Base-by-base conservation (phyloP, 2,329 filamentous ascomycete species). In the Delphinella strobiligena region DNA sequence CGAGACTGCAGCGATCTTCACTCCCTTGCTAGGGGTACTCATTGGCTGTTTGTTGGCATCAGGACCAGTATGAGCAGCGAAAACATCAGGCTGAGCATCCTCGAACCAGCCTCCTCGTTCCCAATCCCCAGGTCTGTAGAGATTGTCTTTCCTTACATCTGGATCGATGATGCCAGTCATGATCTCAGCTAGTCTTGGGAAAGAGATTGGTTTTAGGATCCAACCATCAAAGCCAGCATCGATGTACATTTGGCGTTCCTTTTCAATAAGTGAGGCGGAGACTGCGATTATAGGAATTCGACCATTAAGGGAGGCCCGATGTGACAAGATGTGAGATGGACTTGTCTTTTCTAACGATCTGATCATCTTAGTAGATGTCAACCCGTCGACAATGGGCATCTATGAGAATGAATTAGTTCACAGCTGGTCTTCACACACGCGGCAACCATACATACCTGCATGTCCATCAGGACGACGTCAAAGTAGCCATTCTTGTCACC, bases 321-420 rank as follows among this genome's bases (percentile, higher is more conserved):
- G 50, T 1, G 82, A 87, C 19, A 82, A 66, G 0, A 63, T 61
- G 51, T 71, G 61, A 37, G 51, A 53, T 34, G 34, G 67, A 58
- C 64, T 63, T 0, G 63, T 62, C 41, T 72, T 72, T 54, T 93
- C 86, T 38, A 72, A 78, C 0, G 75, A 76, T 18, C 87, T 72
- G 45, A 93, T 93, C 72, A 86, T 81, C 58, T 85, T 87, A 0
- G 86, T 82, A 12, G 85, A 86, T 3, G 72, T 77, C 18, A 88
- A 69, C 11, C 87, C 87, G 53, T 93, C 85, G 4, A 93, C 82
- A 22, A 93, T 91, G 14, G 87, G 86, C 87, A 94, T 93, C 85
- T 93, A 40, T 2, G 12, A 15, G 2, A 32, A 41, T 54, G 43
- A 52, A 48, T 36, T 17, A 15, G 22, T 16, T 7, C 15, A 34